These are phyloP conservation scores for Solanum paucissectum DNA, from an alignment of 257 asterid species.

Conservation along the genomic window DNA sequence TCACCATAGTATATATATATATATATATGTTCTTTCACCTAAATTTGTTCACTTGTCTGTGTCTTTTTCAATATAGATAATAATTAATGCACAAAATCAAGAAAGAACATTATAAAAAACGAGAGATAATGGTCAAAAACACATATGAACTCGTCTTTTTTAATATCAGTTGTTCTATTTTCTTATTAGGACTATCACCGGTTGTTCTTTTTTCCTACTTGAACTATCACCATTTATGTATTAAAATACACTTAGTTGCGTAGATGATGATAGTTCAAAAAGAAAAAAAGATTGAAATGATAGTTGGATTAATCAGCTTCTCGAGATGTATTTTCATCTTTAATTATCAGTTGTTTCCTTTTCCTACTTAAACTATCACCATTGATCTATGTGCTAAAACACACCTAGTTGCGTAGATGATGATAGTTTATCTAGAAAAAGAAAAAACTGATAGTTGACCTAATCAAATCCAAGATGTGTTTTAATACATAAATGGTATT, in stretches of 20 bases:
- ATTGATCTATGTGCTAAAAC: too few species aligned
- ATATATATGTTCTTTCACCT: conserved; percentile 6
- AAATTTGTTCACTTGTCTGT: conserved; percentile 10
- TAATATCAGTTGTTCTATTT: too few species aligned
- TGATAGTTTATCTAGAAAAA: not conserved
- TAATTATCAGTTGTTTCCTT: too few species aligned
- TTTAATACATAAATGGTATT: too few species aligned
- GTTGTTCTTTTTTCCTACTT: not conserved
- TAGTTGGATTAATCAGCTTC: not conserved
- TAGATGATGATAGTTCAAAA: not conserved
- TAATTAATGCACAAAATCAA: not conserved
- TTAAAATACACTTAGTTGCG: not conserved
- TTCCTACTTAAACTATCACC: not conserved
- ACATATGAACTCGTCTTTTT: too few species aligned
- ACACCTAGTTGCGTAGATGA: not conserved
- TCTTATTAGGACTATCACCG: too few species aligned
- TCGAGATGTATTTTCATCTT: not conserved
- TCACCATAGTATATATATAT: not conserved
- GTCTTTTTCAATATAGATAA: conserved; percentile 14
- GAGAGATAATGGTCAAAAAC: too few species aligned
- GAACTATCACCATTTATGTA: too few species aligned
- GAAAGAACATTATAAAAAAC: not conserved
- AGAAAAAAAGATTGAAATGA: too few species aligned
- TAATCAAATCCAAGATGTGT: not conserved
- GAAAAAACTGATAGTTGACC: not conserved